Percentiles rank a stretch among this genome's conserved stretches.
These are phyloP conservation scores for Annona squamosa DNA, from an alignment of 164 flowering plant genomes.

Conservation along the genomic window DNA sequence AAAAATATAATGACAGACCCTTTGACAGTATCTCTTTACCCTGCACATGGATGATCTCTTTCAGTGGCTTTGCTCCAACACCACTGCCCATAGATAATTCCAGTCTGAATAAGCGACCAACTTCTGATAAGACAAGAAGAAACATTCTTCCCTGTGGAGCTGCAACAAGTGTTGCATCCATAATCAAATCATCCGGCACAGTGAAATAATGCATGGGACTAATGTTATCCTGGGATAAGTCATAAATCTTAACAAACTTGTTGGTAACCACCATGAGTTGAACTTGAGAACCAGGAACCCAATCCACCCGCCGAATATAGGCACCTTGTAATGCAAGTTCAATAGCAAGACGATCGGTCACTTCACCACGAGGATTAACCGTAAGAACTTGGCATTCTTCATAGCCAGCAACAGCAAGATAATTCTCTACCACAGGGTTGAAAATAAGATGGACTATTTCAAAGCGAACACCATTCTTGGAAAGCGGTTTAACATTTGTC, in stretches of 20 bases:
- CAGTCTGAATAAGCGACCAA: slow-evolving; percentile 65
- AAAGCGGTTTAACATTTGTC: slow-evolving; percentile 90
- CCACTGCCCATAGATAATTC: slow-evolving; percentile 63
- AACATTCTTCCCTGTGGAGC: slow-evolving; percentile 64
- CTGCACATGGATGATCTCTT: slow-evolving; percentile 50
- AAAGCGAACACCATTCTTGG: slow-evolving; percentile 92
- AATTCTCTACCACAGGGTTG: slow-evolving; percentile 76
- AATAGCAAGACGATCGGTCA: slow-evolving; percentile 89
- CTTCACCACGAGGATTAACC: slow-evolving; percentile 91
- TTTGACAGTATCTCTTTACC: slow-evolving; percentile 42
- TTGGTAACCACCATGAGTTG: slow-evolving; percentile 94
- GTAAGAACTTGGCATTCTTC: slow-evolving; percentile 97
- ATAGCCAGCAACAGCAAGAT: slow-evolving; percentile 94
- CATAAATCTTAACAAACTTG: slow-evolving; percentile 87
- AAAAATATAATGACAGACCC: slow-evolving; percentile 77
- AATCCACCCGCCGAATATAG: slow-evolving; percentile 76
- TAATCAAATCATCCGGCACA: slow-evolving; percentile 70
- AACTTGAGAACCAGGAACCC: slow-evolving; percentile 98
- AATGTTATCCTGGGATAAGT: slow-evolving; percentile 87
- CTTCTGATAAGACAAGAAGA: slow-evolving; percentile 80
- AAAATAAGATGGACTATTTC: slow-evolving; percentile 87
- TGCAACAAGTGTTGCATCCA: slow-evolving; percentile 72
- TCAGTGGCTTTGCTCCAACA: slow-evolving; percentile 63
- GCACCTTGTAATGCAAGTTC: slow-evolving; percentile 97
- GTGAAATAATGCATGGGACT: slow-evolving; percentile 93